Evolutionary conservation across 441 rosid species (phyloP), one percentile per base, ranked within the genome.

Genomic region (Populus hybrid): DNA sequence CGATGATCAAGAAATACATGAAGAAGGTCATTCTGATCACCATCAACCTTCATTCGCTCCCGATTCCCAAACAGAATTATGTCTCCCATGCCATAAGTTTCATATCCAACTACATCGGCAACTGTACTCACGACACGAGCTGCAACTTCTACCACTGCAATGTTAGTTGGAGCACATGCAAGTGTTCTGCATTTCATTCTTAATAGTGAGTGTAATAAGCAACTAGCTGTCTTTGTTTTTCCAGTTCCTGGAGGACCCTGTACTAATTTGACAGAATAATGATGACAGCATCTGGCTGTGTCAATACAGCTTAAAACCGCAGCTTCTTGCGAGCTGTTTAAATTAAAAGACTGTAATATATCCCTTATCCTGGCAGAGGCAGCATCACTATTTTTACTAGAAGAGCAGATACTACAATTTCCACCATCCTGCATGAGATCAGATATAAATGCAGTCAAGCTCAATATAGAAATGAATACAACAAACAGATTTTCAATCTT

Each of bases 191-290:
- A 81, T 46, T 80, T 86, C 70, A 83, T 76, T 75, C 72, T 72
- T 3, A 87, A 67, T 32, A 91, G 82, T 11, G 73, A 74, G n/a
- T 79, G 79, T 64, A 91, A 65, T 76, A 91, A 10, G 0, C 72
- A 46, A 34, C 87, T 65, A 2, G 85, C 69, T 5, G 89, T 88
- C 57, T 83, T 87, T 0, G 94, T 89, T 80, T 91, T 91, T 77
- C 92, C 92, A 0, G 92, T 91, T 28, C 94, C 94, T 0, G 92
- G 94, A 0, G 92, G 92, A 10, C 92, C 94, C 92, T 90, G 85
- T 32, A 87, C 81, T n/a, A 89, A 87, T 73, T 88, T 79, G 70
- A 88, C 85, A 30, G n/a, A 63, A 38, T 69, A 74, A 64, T 7
- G 8, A 80, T 89, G 88, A 69, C 16, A 1, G 75, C 90, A 87